Conservation (phyloP, 106 monocot species). For the Iris macrosiphon region DNA sequence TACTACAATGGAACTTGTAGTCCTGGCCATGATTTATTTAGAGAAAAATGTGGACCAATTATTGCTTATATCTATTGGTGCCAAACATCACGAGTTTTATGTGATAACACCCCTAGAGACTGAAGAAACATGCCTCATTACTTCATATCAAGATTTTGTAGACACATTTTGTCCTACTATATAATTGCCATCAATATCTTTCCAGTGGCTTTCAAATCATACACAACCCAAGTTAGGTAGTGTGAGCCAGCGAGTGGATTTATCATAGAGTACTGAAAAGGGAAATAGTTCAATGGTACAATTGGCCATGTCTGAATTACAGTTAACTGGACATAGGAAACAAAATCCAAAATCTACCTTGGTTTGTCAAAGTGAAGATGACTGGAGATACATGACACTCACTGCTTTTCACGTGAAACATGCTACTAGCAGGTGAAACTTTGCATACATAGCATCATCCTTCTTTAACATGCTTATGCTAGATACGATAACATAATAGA, state of each 20-base stretch:
- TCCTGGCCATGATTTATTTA: slow-evolving; percentile 12
- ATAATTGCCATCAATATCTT: slow-evolving; percentile 33
- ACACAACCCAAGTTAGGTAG: slow-evolving; percentile 45
- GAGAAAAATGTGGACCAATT: slow-evolving; percentile 14
- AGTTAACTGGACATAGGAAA: slow-evolving; percentile 3
- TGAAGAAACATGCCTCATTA: slow-evolving; percentile 2
- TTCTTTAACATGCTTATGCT: background rate
- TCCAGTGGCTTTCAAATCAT: slow-evolving; percentile 87
- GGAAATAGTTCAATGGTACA: slow-evolving; percentile 4
- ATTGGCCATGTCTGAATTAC: slow-evolving; percentile 9
- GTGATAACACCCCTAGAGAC: slow-evolving; percentile 8
- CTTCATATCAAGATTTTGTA: slow-evolving; percentile 7
- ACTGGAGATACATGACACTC: slow-evolving; percentile 95
- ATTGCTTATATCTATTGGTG: slow-evolving; percentile 84
- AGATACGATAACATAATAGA: background rate
- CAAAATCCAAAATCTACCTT: slow-evolving; percentile 2
- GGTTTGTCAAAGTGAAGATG: slow-evolving; percentile 61
- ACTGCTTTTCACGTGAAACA: slow-evolving; percentile 79
- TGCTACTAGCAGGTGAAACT: slow-evolving; percentile 33
- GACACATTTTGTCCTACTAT: background rate
- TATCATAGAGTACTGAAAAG: slow-evolving; percentile 6
- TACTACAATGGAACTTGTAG: slow-evolving; percentile 1
- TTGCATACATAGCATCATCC: background rate
- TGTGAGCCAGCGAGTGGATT: slow-evolving; percentile 6
- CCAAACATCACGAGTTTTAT: slow-evolving; percentile 90